Evolutionary conservation across 1,284 basidiomycete species (phyloP).

Genomic region (Leccinum pallidistipes): DNA sequence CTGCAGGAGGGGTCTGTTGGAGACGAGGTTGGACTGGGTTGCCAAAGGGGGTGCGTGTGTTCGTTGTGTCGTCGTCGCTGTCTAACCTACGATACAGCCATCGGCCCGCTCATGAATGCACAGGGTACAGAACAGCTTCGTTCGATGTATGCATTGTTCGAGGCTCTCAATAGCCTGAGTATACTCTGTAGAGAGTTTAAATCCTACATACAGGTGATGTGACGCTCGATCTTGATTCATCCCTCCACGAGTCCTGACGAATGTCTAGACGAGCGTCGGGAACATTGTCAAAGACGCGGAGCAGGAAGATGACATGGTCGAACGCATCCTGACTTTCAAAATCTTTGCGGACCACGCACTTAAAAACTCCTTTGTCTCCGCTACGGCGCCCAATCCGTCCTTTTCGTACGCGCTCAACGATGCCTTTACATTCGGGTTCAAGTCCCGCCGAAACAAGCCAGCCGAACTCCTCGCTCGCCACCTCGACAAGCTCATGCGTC

Average conservation of each 20-base stretch:
- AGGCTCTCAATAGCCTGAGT: conserved; percentile 56
- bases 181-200: conserved; percentile 66
- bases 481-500: conserved; percentile 84
- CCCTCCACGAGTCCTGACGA: conserved; percentile 1
- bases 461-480: conserved; percentile 96
- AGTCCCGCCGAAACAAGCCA: conserved; percentile 80
- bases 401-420: conserved; percentile 66
- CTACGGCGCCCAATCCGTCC: conserved; percentile 47
- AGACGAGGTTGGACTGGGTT: conserved; percentile 55
- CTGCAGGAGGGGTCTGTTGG: conserved; percentile 54
- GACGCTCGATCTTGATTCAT: background rate
- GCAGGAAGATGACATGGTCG: conserved; percentile 78
- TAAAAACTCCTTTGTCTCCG: conserved; percentile 26
- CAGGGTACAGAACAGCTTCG: conserved; percentile 51
- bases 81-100: conserved; percentile 40
- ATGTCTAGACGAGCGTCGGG: conserved; percentile 48
- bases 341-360: conserved; percentile 45
- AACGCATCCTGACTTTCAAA: conserved; percentile 73
- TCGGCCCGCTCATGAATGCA: conserved; percentile 57
- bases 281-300: conserved; percentile 58
- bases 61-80: background rate
- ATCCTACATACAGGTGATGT: conserved; percentile 51
- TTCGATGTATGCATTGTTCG: conserved; percentile 64
- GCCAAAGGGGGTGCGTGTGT: conserved; percentile 48
- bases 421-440: conserved; percentile 83